phyloP scores from a whole-genome alignment of 192 early-diverging fungal species.

The Backusella parvicylindrica region DNA sequence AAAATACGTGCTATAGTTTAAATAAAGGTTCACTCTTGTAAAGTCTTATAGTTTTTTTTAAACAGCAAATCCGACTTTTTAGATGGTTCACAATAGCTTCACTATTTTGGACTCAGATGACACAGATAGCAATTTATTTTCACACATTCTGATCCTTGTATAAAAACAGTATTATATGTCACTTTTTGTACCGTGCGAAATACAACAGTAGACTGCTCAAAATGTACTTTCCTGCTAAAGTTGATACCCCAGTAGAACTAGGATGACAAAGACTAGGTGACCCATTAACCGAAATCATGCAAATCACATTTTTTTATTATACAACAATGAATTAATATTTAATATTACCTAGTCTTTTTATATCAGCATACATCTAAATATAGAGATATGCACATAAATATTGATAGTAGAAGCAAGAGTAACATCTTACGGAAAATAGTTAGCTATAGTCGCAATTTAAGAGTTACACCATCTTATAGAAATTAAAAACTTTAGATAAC shows the following conservation, averaged over 20 bases:
- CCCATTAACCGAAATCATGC: background rate
- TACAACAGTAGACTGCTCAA: background rate
- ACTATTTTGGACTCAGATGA: background rate
- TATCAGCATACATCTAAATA: background rate
- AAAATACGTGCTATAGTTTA: background rate
- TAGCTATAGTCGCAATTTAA: background rate
- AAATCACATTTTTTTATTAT: too few relatives aligned
- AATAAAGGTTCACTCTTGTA: background rate
- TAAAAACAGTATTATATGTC: background rate
- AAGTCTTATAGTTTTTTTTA: background rate
- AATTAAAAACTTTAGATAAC: background rate
- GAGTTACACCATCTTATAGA: background rate
- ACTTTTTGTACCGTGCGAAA: conserved; percentile 1
- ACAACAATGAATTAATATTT: too few relatives aligned
- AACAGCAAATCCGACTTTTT: background rate
- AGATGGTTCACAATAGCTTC: background rate
- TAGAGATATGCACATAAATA: background rate
- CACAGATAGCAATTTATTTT: background rate
- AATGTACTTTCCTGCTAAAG: background rate
- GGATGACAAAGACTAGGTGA: too few relatives aligned
- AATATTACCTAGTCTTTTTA: too few relatives aligned
- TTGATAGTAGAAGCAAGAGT: background rate
- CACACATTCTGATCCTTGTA: background rate
- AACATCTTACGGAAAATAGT: background rate
- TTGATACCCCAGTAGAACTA: too few relatives aligned